A percentile compares a stretch with the other conserved stretches of the same genome.
These are phyloP conservation scores for Dendrobium catenatum DNA, from an alignment of 106 monocot genomes.

Conservation along the genomic window DNA sequence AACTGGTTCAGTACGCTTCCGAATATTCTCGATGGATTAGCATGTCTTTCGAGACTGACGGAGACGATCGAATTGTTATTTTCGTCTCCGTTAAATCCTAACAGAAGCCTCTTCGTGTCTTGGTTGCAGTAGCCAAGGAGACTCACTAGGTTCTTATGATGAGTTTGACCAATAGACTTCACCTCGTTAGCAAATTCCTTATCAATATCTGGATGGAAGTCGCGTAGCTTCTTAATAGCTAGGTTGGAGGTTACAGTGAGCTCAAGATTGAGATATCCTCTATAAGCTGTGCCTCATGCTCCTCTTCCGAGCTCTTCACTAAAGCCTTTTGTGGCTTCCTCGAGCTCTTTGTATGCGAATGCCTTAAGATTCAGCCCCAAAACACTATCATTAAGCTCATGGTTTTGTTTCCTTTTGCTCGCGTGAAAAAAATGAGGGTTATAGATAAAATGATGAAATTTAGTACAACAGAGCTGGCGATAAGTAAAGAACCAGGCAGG, in stretches of 20 bases:
- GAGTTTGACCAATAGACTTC: constrained; percentile 29
- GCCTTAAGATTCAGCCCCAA: too few species aligned
- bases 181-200: constrained; percentile 50
- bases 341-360: too few species aligned
- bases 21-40: too few species aligned
- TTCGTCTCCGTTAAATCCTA: too few species aligned
- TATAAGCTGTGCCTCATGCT: constrained; percentile 51
- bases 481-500: not conserved
- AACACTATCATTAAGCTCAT: not conserved
- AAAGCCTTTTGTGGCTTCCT: too few species aligned
- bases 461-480: not conserved
- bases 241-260: constrained; percentile 43
- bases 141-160: constrained; percentile 56
- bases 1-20: too few species aligned
- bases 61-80: too few species aligned
- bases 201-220: constrained; percentile 18
- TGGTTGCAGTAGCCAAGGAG: too few species aligned
- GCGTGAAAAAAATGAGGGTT: not conserved
- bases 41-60: too few species aligned
- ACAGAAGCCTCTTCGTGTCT: too few species aligned
- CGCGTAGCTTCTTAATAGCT: constrained; percentile 51
- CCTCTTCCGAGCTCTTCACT: constrained; percentile 1
- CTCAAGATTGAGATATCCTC: constrained; percentile 17
- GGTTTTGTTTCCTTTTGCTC: not conserved
- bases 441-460: not conserved